Percentiles rank a stretch among this genome's conserved stretches.
Conservation (phyloP, 352 stramenopile species). For the Phytophthora uliginosa region DNA sequence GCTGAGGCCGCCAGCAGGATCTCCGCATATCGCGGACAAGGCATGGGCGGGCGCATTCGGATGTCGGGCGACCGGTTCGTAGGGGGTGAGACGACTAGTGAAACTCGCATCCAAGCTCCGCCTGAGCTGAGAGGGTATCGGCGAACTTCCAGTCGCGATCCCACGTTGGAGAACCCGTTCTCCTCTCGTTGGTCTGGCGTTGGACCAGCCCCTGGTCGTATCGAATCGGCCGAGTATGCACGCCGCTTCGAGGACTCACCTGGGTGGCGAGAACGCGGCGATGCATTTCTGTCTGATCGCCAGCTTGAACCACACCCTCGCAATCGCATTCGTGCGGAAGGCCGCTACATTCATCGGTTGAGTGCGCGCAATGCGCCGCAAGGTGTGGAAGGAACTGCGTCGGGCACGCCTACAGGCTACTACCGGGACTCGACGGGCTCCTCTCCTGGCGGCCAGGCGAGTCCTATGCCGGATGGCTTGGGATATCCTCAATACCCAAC, state of each 20-base stretch:
- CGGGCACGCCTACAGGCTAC: conserved; percentile 14
- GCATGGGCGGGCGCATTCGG: conserved; percentile 33
- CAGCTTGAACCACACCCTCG: conserved; percentile 28
- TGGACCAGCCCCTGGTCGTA: conserved; percentile 4
- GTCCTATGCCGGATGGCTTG: conserved; percentile 23
- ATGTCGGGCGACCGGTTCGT: conserved; percentile 27
- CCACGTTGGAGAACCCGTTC: conserved; percentile 31
- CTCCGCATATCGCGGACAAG: conserved; percentile 35
- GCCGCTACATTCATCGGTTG: conserved; percentile 35
- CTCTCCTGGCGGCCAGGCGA: conserved; percentile 21
- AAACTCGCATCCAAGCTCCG: conserved; percentile 32
- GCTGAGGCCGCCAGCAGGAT: conserved; percentile 27
- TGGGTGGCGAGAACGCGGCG: conserved; percentile 47
- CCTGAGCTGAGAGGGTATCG: conserved; percentile 32
- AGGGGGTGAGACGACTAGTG: conserved; percentile 24
- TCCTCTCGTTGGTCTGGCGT: conserved; percentile 36
- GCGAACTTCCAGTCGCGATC: conserved; percentile 20
- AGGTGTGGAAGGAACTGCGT: conserved; percentile 7
- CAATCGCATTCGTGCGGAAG: conserved; percentile 30
- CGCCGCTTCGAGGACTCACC: conserved; percentile 46
- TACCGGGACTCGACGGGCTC: conserved; percentile 33
- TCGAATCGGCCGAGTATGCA: conserved; percentile 35
- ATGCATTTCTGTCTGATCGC: conserved; percentile 27
- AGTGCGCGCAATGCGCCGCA: conserved; percentile 15
- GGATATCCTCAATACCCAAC: conserved; percentile 34